Conservation (phyloP, 768 basidiomycete species). For the Lactarius trivialis region DNA sequence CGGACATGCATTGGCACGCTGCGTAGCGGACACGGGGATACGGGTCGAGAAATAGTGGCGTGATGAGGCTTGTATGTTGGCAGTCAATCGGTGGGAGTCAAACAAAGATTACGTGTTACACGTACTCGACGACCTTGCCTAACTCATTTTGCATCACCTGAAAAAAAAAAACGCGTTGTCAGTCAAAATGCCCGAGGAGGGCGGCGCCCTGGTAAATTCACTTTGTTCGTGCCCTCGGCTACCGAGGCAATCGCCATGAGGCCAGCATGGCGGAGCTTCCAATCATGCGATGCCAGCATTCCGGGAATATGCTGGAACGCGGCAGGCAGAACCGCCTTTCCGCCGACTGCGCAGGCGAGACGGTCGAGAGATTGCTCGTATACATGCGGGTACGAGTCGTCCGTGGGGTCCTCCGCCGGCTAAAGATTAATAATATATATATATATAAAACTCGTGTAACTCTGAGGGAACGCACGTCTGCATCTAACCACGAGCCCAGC, state of each 20-base stretch:
- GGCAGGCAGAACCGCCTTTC: conserved; percentile 65
- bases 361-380: conserved; percentile 84
- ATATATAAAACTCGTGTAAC: too few relatives aligned
- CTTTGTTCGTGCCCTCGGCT: conserved; percentile 76
- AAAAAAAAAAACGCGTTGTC: conserved; percentile 1
- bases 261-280: conserved; percentile 80
- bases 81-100: not conserved
- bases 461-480: conserved; percentile 55
- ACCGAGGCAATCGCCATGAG: conserved; percentile 83
- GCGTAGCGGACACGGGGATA: conserved; percentile 72
- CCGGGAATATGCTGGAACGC: conserved; percentile 80
- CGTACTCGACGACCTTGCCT: conserved; percentile 75
- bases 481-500: conserved; percentile 57
- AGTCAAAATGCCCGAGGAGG: not conserved
- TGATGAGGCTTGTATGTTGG: conserved; percentile 48
- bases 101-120: not conserved
- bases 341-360: conserved; percentile 73
- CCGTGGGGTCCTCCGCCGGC: conserved; percentile 57
- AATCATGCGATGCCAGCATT: conserved; percentile 76
- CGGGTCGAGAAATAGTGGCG: conserved; percentile 69
- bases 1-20: conserved; percentile 81
- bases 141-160: conserved; percentile 78
- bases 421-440: conserved; percentile 31
- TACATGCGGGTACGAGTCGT: conserved; percentile 63
- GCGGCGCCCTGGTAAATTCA: conserved; percentile 28